phyloP scores from a whole-genome alignment of 495 filamentous ascomycete species.

The Daldinia childiae region DNA sequence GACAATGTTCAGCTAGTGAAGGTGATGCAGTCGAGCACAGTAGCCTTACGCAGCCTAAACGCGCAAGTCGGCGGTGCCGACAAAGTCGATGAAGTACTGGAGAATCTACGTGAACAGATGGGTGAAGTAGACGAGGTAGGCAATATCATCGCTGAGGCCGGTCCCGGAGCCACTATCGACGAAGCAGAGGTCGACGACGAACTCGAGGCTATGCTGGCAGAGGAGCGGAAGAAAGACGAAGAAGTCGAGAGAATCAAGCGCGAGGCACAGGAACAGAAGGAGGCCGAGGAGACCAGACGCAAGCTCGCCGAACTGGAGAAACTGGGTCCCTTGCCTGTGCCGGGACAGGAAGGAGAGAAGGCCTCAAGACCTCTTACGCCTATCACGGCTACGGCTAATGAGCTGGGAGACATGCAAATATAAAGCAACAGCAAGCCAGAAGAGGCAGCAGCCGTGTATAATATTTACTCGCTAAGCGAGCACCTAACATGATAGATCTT shows the following conservation, averaged over 20 bases:
- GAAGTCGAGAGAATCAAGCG: conserved; percentile 58
- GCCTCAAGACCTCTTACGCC: conserved; percentile 32
- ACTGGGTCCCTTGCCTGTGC: conserved; percentile 27
- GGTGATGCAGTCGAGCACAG: conserved; percentile 80
- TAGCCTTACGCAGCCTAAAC: conserved; percentile 76
- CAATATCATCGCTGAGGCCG: conserved; percentile 72
- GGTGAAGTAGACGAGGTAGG: conserved; percentile 82
- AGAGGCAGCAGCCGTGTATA: neutral
- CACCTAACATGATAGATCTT: conserved; percentile 27
- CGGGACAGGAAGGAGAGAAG: conserved; percentile 30
- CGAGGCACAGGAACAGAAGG: conserved; percentile 42
- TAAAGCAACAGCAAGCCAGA: conserved; percentile 19
- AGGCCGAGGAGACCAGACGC: conserved; percentile 49
- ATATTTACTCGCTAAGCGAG: conserved; percentile 10
- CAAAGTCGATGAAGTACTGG: conserved; percentile 77
- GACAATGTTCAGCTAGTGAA: conserved; percentile 82
- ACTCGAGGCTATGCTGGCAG: conserved; percentile 76
- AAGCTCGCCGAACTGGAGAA: conserved; percentile 54
- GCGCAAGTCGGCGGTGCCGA: conserved; percentile 79
- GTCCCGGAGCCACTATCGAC: conserved; percentile 66
- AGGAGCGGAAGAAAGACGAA: conserved; percentile 67
- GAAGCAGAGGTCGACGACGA: conserved; percentile 91
- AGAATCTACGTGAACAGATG: conserved; percentile 81
- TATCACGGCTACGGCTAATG: conserved; percentile 41
- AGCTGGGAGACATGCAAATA: conserved; percentile 33